Evolutionary conservation across 768 basidiomycete species (phyloP).

Genomic region (Suillus brevipes): DNA sequence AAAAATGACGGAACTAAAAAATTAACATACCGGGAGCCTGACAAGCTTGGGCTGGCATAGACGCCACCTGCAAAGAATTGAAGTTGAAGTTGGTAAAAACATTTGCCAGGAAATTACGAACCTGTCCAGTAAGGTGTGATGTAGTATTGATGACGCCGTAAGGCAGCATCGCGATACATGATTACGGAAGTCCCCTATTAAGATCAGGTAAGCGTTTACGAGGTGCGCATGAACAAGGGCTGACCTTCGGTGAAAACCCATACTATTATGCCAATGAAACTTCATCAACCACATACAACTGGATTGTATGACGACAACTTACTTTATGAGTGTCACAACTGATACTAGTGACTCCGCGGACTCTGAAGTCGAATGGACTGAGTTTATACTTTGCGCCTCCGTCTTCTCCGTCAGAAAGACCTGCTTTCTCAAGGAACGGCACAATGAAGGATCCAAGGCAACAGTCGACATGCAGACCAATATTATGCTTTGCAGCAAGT

Average conservation of each 20-base stretch:
- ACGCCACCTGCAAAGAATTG: constrained; percentile 63
- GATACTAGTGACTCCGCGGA: constrained; percentile 89
- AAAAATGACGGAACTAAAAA: neutral
- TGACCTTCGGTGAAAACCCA: constrained; percentile 90
- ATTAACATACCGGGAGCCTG: constrained; percentile 76
- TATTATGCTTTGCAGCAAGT: constrained; percentile 70
- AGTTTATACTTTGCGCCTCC: constrained; percentile 51
- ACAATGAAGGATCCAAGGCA: constrained; percentile 94
- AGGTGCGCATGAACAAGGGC: constrained; percentile 10
- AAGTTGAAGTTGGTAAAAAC: neutral
- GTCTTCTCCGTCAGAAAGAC: constrained; percentile 58
- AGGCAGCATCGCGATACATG: constrained; percentile 83
- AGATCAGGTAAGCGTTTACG: constrained; percentile 1
- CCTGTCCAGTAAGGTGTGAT: constrained; percentile 80
- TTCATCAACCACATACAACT: neutral
- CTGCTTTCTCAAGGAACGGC: constrained; percentile 84
- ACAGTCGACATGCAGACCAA: constrained; percentile 93
- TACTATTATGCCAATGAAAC: constrained; percentile 48
- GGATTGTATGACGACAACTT: constrained; percentile 6
- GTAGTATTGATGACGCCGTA: constrained; percentile 85
- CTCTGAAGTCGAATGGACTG: constrained; percentile 84
- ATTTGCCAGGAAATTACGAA: constrained; percentile 25
- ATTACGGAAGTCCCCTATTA: constrained; percentile 85
- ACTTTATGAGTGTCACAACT: constrained; percentile 97
- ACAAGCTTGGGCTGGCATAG: constrained; percentile 86